These are phyloP conservation scores for Pseudofabraea citricarpa DNA, from an alignment of 2,329 filamentous ascomycete species.

Conservation along the genomic window DNA sequence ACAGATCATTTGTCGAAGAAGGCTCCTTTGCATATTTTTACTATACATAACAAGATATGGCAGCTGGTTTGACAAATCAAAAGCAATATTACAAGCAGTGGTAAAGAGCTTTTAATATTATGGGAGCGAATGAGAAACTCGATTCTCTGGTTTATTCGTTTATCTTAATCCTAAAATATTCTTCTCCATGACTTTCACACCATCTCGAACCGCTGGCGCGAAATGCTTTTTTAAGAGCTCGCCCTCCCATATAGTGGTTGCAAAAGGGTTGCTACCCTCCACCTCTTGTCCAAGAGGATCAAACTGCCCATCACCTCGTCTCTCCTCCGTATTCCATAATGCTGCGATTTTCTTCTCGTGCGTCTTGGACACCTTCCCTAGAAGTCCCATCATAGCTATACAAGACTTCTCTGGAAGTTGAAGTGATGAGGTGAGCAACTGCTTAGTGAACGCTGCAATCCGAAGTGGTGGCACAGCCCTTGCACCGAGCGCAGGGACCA, in stretches of 20 bases:
- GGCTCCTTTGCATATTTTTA: too few relatives aligned
- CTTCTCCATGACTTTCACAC: constrained; percentile 65
- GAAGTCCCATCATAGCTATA: constrained; percentile 71
- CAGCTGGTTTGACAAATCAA: too few relatives aligned
- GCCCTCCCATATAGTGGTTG: constrained; percentile 87
- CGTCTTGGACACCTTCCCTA: constrained; percentile 73
- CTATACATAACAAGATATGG: too few relatives aligned
- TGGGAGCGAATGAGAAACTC: too few relatives aligned
- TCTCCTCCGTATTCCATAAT: constrained; percentile 94
- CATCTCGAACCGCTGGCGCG: constrained; percentile 79
- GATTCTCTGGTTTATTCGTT: too few relatives aligned
- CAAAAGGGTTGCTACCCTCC: constrained; percentile 86
- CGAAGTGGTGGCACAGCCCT: constrained; percentile 74
- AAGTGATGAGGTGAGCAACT: constrained; percentile 74
- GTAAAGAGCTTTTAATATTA: too few relatives aligned
- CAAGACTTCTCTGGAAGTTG: constrained; percentile 89
- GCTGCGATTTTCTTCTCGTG: constrained; percentile 78
- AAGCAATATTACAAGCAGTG: too few relatives aligned
- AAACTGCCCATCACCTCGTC: constrained; percentile 84
- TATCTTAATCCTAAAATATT: constrained; percentile 29
- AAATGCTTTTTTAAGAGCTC: constrained; percentile 83
- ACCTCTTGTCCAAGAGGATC: constrained; percentile 68
- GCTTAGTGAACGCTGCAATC: constrained; percentile 90
- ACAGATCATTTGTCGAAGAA: too few relatives aligned
- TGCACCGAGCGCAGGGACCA: constrained; percentile 71